Evolutionary conservation across 2,329 filamentous ascomycete species (phyloP), one percentile per base, ranked within the genome.

Genomic region (Ophiostoma quercus): DNA sequence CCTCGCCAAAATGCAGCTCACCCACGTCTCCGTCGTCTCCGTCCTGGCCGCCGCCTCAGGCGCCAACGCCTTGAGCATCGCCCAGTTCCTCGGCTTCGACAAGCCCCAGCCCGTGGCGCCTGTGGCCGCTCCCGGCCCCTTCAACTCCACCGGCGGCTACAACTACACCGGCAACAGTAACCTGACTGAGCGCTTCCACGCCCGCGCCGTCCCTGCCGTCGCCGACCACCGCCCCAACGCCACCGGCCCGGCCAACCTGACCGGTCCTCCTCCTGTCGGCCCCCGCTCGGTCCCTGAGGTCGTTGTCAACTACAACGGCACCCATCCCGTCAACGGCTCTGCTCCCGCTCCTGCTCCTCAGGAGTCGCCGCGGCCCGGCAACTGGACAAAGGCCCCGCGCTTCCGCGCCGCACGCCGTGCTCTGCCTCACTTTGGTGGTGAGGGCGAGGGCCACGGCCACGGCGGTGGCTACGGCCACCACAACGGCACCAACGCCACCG

Each of bases 21-120:
- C 51, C 22, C 63, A 43, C 7, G 6, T 66, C 2, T 57, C 39
- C 32, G 25, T 34, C 47, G n/a, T 66, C 25, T 62, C 57, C 57
- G 25, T 62, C 25, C 57, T 62, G 57, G 57, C 57, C 16, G 57
- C 57, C 25, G 57, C 57, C 57, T 62, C 57, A 2, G 57, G 57
- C 25, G 57, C 57, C 57, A 32, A 34, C 22, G 57, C 57, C 57
- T 62, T 62, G 22, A 14, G 22, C 22, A 12, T 57, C 22, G 16
- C 12, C 57, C 32, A 32, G 25, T 32, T 62, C n/a, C 16, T 62
- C 12, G 14, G 25, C 57, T 32, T 62, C 14, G 25, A 22, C 25
- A 9, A 25, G 25, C 11, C 11, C 9, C 25, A 11, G 25, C 11
- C 11, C 9, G 25, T n/a, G 11, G 25, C 25, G 4, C 54, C 54